Base-by-base conservation (phyloP, 2,329 filamentous ascomycete genomes). In the Podosphaera xanthii region DNA sequence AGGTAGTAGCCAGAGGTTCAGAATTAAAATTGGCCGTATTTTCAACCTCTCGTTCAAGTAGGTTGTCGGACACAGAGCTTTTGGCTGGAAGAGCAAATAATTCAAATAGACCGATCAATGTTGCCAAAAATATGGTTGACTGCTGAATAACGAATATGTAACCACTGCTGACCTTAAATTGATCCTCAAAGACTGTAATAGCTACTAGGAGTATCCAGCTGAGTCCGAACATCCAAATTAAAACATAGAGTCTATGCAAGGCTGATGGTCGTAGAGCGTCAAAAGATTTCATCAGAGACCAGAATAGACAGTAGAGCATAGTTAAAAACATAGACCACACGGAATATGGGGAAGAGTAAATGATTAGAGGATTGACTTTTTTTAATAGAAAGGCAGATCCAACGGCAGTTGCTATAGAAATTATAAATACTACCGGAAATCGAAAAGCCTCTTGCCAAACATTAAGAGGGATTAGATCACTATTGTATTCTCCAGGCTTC, bases 281-380 rank as follows among this genome's bases (percentile, higher is more conserved):
- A 14, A 87, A 86, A 1, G 86, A 83, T 22, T 84, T 80, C 65
- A 88, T 82, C 42, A 94, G 76, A 63, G 88, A 83, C 91, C 91
- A 97, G 53, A 88, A 83, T 30, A 83, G 70, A 61, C 85, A 82
- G 67, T 92, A 81, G 75, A 89, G 95, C 0, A 87, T 76, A 0
- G 86, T 86, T 0, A 91, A 68, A 73, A 89, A 86, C 83, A 94
- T 94, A 35, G 81, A 80, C 87, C 89, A 94, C 0, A 96, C 84
- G 4, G 86, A 77, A 69, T 92, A 97, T 55, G 83, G 78, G 65
- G 86, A 94, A 71, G 87, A 90, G 72, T 96, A 92, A n/a, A 92
- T 75, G 65, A 97, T 88, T 65, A 87, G 79, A 0, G 91, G 89
- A 67, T 97, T 97, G 68, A 91, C 73, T 70, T 92, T 94, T 44